Percentiles rank a stretch among this genome's conserved stretches.
These are phyloP conservation scores for Monoraphidium neglectum DNA, from an alignment of 139 green algal genomes.

Conservation along the genomic window DNA sequence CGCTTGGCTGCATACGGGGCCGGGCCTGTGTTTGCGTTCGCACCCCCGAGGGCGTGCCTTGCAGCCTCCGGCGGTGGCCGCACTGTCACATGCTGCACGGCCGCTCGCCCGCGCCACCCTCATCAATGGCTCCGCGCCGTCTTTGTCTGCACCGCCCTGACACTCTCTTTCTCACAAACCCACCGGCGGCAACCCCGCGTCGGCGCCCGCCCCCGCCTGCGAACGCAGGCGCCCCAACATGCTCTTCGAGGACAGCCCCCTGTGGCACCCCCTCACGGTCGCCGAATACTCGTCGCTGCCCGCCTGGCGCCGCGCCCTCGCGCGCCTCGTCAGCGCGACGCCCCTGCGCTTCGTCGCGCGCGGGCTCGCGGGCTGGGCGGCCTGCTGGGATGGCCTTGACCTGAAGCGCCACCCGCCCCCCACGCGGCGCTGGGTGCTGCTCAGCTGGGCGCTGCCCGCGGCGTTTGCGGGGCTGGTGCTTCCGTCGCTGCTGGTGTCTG, in stretches of 20 bases:
- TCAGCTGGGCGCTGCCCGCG: slow-evolving; percentile 35
- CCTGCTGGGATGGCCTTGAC: slow-evolving; percentile 38
- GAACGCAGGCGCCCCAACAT: slow-evolving; percentile 23
- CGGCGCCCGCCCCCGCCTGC: not conserved
- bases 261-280: slow-evolving; percentile 39
- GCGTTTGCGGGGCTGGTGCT: slow-evolving; percentile 37
- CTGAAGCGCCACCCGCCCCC: slow-evolving; percentile 33
- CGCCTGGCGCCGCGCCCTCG: not conserved
- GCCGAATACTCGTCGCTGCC: slow-evolving; percentile 5
- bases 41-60: too few relatives aligned
- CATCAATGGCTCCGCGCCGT: too few relatives aligned
- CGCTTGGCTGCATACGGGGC: too few relatives aligned
- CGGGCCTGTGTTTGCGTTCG: too few relatives aligned
- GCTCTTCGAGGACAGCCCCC: slow-evolving; percentile 38
- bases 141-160: too few relatives aligned
- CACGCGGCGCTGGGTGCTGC: slow-evolving; percentile 19
- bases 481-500: slow-evolving; percentile 32
- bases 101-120: too few relatives aligned
- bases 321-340: slow-evolving; percentile 20
- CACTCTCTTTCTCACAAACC: too few relatives aligned
- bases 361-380: slow-evolving; percentile 37
- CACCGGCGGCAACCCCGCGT: too few relatives aligned
- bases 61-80: too few relatives aligned
- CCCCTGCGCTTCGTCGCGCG: slow-evolving; percentile 47
- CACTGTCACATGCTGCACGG: too few relatives aligned